phyloP scores from a whole-genome alignment of 352 stramenopile genomes.

The Globisporangium mamillatum region DNA sequence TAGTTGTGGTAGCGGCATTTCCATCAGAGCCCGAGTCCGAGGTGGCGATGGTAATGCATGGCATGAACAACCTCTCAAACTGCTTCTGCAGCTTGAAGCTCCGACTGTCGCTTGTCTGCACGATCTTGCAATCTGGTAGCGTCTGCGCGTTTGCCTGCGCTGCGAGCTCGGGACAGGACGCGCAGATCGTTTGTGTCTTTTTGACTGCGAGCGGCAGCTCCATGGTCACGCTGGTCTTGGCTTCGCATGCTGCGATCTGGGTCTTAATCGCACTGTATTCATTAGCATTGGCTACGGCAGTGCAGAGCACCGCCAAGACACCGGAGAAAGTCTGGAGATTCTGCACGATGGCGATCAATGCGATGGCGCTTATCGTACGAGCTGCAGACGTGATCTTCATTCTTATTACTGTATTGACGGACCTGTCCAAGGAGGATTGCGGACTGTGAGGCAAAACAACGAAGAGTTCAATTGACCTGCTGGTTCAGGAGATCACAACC shows the following conservation, averaged over 20 bases:
- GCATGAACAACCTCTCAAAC: not conserved
- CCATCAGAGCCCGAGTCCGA: not conserved
- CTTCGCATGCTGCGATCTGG: not conserved
- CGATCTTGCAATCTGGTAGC: slow-evolving; percentile 1
- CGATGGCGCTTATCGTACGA: not conserved
- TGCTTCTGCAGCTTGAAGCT: slow-evolving; percentile 3
- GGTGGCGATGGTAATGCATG: not conserved
- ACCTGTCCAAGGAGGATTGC: not conserved
- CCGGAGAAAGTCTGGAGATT: not conserved
- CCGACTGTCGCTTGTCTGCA: not conserved
- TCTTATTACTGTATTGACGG: not conserved
- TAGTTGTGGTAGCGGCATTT: not conserved
- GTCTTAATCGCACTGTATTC: not conserved
- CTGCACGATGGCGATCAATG: not conserved
- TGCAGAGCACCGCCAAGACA: not conserved
- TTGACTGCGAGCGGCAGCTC: not conserved
- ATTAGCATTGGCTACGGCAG: not conserved
- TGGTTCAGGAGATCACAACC: not conserved
- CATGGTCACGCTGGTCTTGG: not conserved
- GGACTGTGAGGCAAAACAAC: not conserved
- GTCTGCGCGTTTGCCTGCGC: not conserved
- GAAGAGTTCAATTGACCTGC: not conserved
- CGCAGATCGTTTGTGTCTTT: not conserved
- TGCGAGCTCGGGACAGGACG: not conserved
- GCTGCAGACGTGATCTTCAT: not conserved